Conservation (phyloP, 345 rosid genomes). For the Cardamine occulta region DNA sequence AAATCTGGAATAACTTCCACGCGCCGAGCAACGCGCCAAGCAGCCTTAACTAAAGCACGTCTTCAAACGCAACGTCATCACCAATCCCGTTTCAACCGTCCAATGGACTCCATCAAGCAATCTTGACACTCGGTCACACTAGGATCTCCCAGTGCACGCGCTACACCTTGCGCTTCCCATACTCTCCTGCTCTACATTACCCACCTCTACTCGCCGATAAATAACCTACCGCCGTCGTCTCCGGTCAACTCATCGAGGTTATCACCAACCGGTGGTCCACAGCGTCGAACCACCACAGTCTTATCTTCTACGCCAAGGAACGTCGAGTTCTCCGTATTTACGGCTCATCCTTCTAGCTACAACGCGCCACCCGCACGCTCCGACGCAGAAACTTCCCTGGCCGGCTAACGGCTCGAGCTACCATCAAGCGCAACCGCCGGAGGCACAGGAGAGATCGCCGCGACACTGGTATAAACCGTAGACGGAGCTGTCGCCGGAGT, state of each 20-base stretch:
- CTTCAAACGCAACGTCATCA: constrained; percentile 60
- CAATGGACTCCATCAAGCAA: constrained; percentile 79
- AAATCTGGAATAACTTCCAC: constrained; percentile 60
- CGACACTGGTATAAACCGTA: constrained; percentile 90
- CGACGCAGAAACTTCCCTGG: constrained; percentile 62
- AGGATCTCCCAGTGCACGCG: constrained; percentile 83
- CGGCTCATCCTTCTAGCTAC: constrained; percentile 78
- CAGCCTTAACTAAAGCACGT: constrained; percentile 87
- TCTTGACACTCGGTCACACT: constrained; percentile 77
- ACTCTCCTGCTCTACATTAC: constrained; percentile 57
- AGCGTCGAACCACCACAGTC: constrained; percentile 50
- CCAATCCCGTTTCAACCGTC: constrained; percentile 63
- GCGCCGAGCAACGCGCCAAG: constrained; percentile 65
- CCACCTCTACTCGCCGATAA: constrained; percentile 50
- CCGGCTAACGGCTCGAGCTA: constrained; percentile 64
- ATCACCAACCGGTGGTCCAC: constrained; percentile 63
- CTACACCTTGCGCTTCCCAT: constrained; percentile 57
- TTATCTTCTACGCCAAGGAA: constrained; percentile 70
- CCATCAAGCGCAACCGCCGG: constrained; percentile 66
- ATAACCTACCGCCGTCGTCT: constrained; percentile 58
- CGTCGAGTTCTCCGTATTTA: constrained; percentile 59
- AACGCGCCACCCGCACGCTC: constrained; percentile 68
- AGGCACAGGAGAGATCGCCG: constrained; percentile 66
- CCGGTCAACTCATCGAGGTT: constrained; percentile 53
- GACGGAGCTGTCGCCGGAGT: constrained; percentile 41